Conservation (phyloP, 257 asterid genomes). For the Nicotiana undulata region DNA sequence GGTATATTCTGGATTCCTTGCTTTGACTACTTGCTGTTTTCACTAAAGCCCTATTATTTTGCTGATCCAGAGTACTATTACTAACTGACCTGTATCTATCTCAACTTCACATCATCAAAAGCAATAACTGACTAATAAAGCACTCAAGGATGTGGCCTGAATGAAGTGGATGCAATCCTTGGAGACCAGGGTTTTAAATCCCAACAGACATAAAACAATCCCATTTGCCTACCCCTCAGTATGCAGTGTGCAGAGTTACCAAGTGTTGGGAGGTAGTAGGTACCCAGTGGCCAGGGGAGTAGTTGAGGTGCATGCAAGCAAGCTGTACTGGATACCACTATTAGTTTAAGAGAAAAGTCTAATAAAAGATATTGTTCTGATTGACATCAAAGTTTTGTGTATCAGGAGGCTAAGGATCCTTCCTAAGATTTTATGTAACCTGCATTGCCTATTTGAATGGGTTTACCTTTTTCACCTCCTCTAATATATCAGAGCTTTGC, state of each 20-base stretch:
- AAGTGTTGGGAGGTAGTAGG: too few species aligned
- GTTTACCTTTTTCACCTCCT: neutral
- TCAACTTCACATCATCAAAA: neutral
- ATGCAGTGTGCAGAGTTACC: too few species aligned
- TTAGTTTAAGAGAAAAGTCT: too few species aligned
- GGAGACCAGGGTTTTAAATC: too few species aligned
- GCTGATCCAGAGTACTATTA: neutral
- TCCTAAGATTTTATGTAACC: neutral
- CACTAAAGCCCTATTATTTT: neutral
- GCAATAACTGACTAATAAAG: neutral
- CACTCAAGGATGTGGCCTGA: too few species aligned
- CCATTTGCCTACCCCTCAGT: too few species aligned
- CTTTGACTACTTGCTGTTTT: neutral
- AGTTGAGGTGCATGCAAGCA: too few species aligned
- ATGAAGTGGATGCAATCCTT: too few species aligned
- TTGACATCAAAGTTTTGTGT: neutral
- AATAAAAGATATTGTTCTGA: neutral
- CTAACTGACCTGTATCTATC: neutral
- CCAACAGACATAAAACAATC: too few species aligned
- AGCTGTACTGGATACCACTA: too few species aligned
- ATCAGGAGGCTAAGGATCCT: neutral
- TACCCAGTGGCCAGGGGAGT: too few species aligned
- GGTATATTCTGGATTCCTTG: conserved; percentile 34
- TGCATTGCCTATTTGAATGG: neutral
- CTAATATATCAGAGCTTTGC: neutral